These are phyloP conservation scores for Phylloporus sp. DNA, from an alignment of 768 basidiomycete genomes.

Conservation along the genomic window DNA sequence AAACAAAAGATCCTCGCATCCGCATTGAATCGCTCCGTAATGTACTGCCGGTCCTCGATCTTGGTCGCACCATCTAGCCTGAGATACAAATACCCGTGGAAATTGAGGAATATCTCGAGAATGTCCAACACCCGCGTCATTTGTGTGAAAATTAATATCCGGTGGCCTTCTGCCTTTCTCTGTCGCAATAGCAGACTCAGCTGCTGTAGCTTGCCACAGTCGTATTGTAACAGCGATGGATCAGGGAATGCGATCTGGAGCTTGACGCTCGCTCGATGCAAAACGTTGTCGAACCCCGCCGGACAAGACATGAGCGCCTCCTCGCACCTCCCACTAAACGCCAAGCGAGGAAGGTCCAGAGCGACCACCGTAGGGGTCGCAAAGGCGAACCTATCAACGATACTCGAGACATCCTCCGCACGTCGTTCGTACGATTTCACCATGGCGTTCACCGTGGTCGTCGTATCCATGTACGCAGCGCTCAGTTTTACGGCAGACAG, in stretches of 20 bases:
- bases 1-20: slow-evolving; percentile 82
- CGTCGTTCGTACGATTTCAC: slow-evolving; percentile 66
- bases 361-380: slow-evolving; percentile 78
- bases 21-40: slow-evolving; percentile 83
- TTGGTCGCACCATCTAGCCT: slow-evolving; percentile 94
- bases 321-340: slow-evolving; percentile 48
- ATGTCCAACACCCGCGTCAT: slow-evolving; percentile 96
- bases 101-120: slow-evolving; percentile 87
- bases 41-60: slow-evolving; percentile 90
- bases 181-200: slow-evolving; percentile 75
- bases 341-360: slow-evolving; percentile 62
- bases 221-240: slow-evolving; percentile 84
- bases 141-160: slow-evolving; percentile 93
- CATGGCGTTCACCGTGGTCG: slow-evolving; percentile 39
- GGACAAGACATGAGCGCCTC: slow-evolving; percentile 28
- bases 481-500: slow-evolving; percentile 40
- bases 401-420: slow-evolving; percentile 45
- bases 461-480: slow-evolving; percentile 41
- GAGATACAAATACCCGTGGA: slow-evolving; percentile 90
- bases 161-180: slow-evolving; percentile 84
- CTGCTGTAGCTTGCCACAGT: slow-evolving; percentile 92
- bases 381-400: slow-evolving; percentile 73
- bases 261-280: slow-evolving; percentile 77
- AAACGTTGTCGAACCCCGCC: slow-evolving; percentile 55
- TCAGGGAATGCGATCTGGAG: slow-evolving; percentile 93